Percentiles rank a stretch among this genome's conserved stretches.
Conservation (phyloP, 768 basidiomycete genomes). For the Rubroboletus satanas region DNA sequence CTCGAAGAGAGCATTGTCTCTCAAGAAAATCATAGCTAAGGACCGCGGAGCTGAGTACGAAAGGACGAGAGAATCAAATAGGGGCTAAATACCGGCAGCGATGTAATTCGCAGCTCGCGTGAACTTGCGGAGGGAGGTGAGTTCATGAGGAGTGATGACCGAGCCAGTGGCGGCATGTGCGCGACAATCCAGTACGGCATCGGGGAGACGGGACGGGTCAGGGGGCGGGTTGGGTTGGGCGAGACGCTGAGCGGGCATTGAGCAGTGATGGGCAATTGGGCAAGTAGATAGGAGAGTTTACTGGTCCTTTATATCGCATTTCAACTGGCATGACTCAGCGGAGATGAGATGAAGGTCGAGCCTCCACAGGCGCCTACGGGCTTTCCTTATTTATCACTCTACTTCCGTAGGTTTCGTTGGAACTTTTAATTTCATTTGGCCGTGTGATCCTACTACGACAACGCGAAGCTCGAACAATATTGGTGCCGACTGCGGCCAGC, state of each 20-base stretch:
- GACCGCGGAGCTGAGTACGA: not conserved
- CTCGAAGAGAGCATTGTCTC: conserved; percentile 65
- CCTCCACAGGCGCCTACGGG: too few relatives aligned
- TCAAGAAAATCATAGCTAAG: conserved; percentile 82
- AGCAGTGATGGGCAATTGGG: not conserved
- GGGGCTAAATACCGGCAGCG: conserved; percentile 51
- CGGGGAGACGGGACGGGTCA: conserved; percentile 64
- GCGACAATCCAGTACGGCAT: conserved; percentile 47
- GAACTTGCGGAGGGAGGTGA: conserved; percentile 49
- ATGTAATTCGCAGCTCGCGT: conserved; percentile 66
- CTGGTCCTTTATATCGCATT: not conserved
- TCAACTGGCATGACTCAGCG: not conserved
- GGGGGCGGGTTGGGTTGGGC: conserved; percentile 65
- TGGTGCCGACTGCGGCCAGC: too few relatives aligned
- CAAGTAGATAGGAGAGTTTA: not conserved
- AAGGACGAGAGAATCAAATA: not conserved
- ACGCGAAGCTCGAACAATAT: too few relatives aligned
- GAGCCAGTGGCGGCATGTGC: conserved; percentile 46
- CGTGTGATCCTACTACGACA: too few relatives aligned
- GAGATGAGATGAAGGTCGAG: too few relatives aligned
- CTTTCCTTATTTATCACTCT: too few relatives aligned
- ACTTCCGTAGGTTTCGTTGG: too few relatives aligned
- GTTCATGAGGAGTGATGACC: conserved; percentile 48
- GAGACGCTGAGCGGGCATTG: conserved; percentile 59
- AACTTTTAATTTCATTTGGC: too few relatives aligned